These are phyloP conservation scores for Nothophytophthora sp. DNA, from an alignment of 352 stramenopile species.

Conservation along the genomic window DNA sequence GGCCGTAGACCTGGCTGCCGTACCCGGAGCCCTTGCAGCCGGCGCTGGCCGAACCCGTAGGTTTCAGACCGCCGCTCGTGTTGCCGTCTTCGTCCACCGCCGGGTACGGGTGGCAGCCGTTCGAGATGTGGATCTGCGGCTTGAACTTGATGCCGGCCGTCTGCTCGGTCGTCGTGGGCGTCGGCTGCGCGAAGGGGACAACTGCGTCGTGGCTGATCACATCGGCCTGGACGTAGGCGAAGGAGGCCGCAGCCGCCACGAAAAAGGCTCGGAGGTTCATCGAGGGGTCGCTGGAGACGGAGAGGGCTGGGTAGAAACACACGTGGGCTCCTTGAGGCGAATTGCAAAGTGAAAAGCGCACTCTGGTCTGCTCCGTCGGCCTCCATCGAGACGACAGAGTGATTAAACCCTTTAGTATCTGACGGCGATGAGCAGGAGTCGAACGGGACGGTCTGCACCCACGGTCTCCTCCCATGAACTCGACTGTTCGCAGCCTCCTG, in stretches of 20 bases:
- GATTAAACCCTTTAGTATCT: not conserved
- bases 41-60: constrained; percentile 22
- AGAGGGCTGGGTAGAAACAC: too few species aligned
- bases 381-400: not conserved
- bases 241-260: constrained; percentile 5
- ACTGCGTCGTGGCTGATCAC: constrained; percentile 24
- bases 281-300: not conserved
- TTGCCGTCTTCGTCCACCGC: constrained; percentile 29
- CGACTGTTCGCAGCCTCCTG: too few species aligned
- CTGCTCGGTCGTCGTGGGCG: constrained; percentile 15
- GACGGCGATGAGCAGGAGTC: too few species aligned
- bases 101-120: constrained; percentile 36
- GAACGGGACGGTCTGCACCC: too few species aligned
- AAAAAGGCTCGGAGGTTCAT: constrained; percentile 21
- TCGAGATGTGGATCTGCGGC: constrained; percentile 36
- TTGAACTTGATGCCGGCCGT: constrained; percentile 34
- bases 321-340: constrained; percentile 3
- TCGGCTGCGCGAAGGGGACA: constrained; percentile 22
- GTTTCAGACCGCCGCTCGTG: constrained; percentile 32
- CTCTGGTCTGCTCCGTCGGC: not conserved
- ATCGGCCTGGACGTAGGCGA: constrained; percentile 3
- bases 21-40: constrained; percentile 23
- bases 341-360: constrained; percentile 6
- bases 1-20: constrained; percentile 27
- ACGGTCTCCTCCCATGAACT: too few species aligned